These are phyloP conservation scores for Skeletonema grethae DNA, from an alignment of 108 stramenopile species.

Conservation along the genomic window DNA sequence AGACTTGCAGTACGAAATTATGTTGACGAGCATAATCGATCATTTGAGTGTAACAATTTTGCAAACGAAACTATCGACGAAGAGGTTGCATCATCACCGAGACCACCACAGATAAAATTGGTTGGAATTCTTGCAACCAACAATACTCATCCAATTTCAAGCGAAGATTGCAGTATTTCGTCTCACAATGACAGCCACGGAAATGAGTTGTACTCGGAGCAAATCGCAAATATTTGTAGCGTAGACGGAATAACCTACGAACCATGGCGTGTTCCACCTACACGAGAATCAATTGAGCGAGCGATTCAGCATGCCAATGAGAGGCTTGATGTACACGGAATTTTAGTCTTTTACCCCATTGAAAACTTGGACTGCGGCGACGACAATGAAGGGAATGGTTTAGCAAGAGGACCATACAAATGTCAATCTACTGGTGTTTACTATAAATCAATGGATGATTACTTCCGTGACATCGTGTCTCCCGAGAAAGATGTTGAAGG, in stretches of 20 bases:
- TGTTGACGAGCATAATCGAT: constrained; percentile 21
- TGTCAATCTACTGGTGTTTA: constrained; percentile 63
- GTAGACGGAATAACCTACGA: constrained; percentile 89
- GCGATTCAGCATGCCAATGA: constrained; percentile 58
- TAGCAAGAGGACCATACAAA: constrained; percentile 54
- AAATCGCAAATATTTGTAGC: constrained; percentile 70
- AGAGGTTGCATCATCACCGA: neutral
- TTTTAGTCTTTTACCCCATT: constrained; percentile 95
- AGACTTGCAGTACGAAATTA: constrained; percentile 51
- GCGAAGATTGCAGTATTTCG: neutral
- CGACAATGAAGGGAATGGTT: constrained; percentile 1
- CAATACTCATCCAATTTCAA: constrained; percentile 5
- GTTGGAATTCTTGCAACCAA: constrained; percentile 63
- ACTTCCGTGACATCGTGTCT: constrained; percentile 82
- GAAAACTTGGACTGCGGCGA: constrained; percentile 35
- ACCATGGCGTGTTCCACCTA: constrained; percentile 54
- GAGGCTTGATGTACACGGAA: constrained; percentile 83
- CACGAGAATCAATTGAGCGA: constrained; percentile 54
- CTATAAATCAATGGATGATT: constrained; percentile 88
- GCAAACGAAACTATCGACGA: neutral
- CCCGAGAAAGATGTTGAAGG: constrained; percentile 93
- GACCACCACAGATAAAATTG: constrained; percentile 45
- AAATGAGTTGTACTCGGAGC: constrained; percentile 77
- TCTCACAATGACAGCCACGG: constrained; percentile 5
- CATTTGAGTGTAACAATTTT: neutral